These are phyloP conservation scores for Cytospora mali DNA, from an alignment of 2,329 filamentous ascomycete genomes.

Conservation along the genomic window DNA sequence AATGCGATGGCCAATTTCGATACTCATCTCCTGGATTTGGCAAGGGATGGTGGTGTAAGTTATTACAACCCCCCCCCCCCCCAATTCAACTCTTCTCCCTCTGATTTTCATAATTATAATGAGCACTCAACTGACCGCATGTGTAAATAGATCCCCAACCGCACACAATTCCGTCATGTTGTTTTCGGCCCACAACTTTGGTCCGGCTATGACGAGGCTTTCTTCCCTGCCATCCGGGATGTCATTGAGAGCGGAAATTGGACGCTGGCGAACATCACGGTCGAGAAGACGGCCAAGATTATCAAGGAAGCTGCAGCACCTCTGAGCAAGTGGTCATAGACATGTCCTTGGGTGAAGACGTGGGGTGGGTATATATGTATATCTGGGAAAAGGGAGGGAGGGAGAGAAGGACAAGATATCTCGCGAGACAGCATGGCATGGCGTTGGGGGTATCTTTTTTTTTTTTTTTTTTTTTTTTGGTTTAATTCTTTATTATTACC, in stretches of 20 bases:
- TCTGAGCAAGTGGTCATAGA: conserved; percentile 20
- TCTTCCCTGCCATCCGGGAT: conserved; percentile 85
- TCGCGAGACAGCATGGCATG: conserved; percentile 15
- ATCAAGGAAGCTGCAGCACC: conserved; percentile 59
- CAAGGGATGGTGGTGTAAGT: conserved; percentile 73
- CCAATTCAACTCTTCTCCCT: not conserved
- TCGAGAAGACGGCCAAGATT: conserved; percentile 72
- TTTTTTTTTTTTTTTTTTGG: conserved; percentile 1
- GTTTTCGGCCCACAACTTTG: conserved; percentile 83
- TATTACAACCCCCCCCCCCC: conserved; percentile 7
- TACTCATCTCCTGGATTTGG: conserved; percentile 76
- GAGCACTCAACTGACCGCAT: conserved; percentile 1
- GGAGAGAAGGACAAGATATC: not conserved
- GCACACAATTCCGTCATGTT: conserved; percentile 92
- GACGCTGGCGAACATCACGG: conserved; percentile 65
- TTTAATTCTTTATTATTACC: conserved; percentile 16
- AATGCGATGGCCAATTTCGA: conserved; percentile 80
- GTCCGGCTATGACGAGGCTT: conserved; percentile 67
- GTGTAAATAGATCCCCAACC: conserved; percentile 68
- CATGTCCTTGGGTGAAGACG: not conserved
- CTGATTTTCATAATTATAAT: not conserved
- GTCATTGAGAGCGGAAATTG: conserved; percentile 73
- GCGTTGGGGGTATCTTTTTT: conserved; percentile 17
- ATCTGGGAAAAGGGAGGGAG: not conserved
- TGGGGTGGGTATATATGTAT: not conserved